Evolutionary conservation across 306 rosid species (phyloP).

Genomic region (Luffa aegyptiaca): DNA sequence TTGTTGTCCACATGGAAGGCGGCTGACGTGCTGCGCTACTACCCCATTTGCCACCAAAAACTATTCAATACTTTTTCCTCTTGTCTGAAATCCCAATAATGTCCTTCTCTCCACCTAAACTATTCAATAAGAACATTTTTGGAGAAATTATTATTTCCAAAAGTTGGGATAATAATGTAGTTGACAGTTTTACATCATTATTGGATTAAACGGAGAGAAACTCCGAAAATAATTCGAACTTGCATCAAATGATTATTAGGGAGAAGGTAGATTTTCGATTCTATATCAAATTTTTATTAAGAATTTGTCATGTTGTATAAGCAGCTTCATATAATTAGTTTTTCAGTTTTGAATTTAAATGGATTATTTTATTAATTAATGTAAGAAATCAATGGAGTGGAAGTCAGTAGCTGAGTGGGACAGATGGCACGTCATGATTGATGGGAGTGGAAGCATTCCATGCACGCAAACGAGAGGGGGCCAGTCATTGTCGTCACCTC

Average conservation of each 20-base stretch:
- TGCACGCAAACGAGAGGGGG: constrained; percentile 39
- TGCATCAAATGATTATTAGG: too few species aligned
- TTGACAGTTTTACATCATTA: too few species aligned
- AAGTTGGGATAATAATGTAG: too few species aligned
- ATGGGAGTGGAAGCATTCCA: constrained; percentile 16
- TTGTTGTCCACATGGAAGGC: too few species aligned
- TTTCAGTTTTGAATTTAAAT: background rate
- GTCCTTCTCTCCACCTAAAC: background rate
- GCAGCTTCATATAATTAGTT: too few species aligned
- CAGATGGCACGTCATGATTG: constrained; percentile 32
- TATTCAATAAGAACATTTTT: background rate
- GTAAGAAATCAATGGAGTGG: background rate
- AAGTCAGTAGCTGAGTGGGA: constrained; percentile 23
- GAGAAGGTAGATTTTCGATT: too few species aligned
- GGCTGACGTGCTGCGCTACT: too few species aligned
- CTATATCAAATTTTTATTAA: too few species aligned
- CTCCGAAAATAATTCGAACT: too few species aligned
- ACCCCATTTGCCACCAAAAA: constrained; percentile 14
- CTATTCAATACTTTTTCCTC: background rate
- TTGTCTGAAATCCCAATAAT: background rate
- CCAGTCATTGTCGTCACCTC: constrained; percentile 25
- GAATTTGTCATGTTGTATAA: too few species aligned
- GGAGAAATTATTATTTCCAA: too few species aligned
- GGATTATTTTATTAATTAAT: background rate
- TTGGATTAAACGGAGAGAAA: too few species aligned